A percentile compares a stretch with the other conserved stretches of the same genome.
phyloP scores from a whole-genome alignment of 2,329 filamentous ascomycete species.

The Fusarium sp. region DNA sequence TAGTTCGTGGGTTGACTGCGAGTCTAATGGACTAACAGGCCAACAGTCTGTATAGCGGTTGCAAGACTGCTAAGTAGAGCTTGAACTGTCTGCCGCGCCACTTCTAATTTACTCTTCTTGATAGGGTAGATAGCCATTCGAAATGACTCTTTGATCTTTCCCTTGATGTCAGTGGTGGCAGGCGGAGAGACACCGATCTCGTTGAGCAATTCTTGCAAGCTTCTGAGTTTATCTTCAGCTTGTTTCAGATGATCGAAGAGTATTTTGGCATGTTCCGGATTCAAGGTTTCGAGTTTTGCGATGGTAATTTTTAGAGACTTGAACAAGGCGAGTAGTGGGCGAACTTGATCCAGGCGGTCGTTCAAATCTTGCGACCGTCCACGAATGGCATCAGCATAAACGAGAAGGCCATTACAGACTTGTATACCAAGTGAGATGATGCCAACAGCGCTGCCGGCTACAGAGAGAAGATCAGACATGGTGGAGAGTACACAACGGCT shows the following conservation, averaged over 20 bases:
- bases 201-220: not conserved
- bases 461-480: slow-evolving; percentile 8
- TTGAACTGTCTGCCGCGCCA: not conserved
- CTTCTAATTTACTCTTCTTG: not conserved
- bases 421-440: slow-evolving; percentile 20
- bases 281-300: not conserved
- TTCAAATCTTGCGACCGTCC: not conserved
- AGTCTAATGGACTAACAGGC: not conserved
- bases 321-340: slow-evolving; percentile 6
- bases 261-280: not conserved
- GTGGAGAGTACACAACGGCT: fast-evolving
- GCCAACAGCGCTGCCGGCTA: slow-evolving; percentile 4
- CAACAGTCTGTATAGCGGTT: not conserved
- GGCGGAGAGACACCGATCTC: not conserved
- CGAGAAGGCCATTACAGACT: slow-evolving; percentile 8
- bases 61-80: not conserved
- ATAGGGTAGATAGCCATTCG: not conserved
- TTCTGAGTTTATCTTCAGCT: not conserved
- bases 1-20: not conserved
- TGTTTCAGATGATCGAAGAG: not conserved
- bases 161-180: not conserved
- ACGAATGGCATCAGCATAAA: not conserved
- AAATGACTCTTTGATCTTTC: not conserved
- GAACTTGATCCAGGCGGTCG: not conserved
- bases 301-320: not conserved